Percentiles rank a stretch among this genome's conserved stretches.
These are phyloP conservation scores for Yarrowia sp. DNA, from an alignment of 805 yeast species.

Conservation along the genomic window DNA sequence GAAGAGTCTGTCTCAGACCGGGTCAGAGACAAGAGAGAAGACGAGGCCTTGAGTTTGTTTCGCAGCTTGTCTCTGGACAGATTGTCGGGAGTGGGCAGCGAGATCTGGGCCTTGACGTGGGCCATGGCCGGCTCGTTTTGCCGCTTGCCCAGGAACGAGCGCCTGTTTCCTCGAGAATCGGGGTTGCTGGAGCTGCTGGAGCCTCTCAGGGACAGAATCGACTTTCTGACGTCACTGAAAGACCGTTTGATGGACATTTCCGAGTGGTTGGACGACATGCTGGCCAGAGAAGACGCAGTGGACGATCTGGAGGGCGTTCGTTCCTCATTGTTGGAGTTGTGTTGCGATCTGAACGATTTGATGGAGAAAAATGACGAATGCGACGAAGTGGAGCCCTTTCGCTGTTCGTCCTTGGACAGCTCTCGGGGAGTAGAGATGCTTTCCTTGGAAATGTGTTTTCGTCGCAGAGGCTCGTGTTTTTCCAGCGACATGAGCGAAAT, in stretches of 20 bases:
- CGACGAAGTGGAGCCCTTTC: conserved; percentile 31
- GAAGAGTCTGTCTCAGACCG: conserved; percentile 42
- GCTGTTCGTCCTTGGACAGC: conserved; percentile 18
- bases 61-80: conserved; percentile 62
- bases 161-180: conserved; percentile 34
- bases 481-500: conserved; percentile 36
- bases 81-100: conserved; percentile 65
- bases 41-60: conserved; percentile 59
- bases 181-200: conserved; percentile 30
- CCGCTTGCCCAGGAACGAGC: conserved; percentile 27
- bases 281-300: conserved; percentile 33
- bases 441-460: conserved; percentile 33
- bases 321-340: conserved; percentile 20
- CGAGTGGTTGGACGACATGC: conserved; percentile 36
- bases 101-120: conserved; percentile 55
- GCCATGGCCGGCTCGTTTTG: conserved; percentile 31
- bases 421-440: conserved; percentile 25
- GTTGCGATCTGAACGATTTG: conserved; percentile 36
- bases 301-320: conserved; percentile 37
- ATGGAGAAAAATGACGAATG: conserved; percentile 34
- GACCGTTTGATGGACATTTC: conserved; percentile 41
- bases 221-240: conserved; percentile 39
- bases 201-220: conserved; percentile 28
- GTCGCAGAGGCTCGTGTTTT: conserved; percentile 26
- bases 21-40: conserved; percentile 56